Percentiles rank a stretch among this genome's conserved stretches.
phyloP scores from a whole-genome alignment of 139 green algal species.

The Penium margaritaceum region DNA sequence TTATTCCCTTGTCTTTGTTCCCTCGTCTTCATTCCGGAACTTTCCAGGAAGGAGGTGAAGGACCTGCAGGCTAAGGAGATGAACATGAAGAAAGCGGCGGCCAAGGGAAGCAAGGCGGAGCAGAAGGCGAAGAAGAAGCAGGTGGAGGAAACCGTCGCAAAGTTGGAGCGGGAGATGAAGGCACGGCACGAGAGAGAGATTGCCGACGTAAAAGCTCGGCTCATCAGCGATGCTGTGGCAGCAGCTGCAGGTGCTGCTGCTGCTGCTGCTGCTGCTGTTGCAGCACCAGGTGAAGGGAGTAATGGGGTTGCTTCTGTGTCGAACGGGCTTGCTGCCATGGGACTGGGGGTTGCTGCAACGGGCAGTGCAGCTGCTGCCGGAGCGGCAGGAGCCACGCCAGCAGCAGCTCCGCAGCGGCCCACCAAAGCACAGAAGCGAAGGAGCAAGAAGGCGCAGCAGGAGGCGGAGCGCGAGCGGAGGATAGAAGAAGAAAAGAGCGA shows the following conservation, averaged over 20 bases:
- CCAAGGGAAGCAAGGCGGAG: constrained; percentile 34
- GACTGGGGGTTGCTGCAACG: too few species aligned
- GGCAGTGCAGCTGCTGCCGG: too few species aligned
- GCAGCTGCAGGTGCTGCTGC: too few species aligned
- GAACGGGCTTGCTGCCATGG: too few species aligned
- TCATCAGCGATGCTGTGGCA: too few species aligned
- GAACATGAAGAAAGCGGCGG: constrained; percentile 31
- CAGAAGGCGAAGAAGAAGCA: constrained; percentile 40
- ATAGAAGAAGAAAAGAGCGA: constrained; percentile 68
- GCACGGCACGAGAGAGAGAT: constrained; percentile 27
- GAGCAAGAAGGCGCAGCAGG: constrained; percentile 46
- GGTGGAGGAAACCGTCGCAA: constrained; percentile 22
- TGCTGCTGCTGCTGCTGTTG: too few species aligned
- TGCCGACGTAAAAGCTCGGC: too few species aligned
- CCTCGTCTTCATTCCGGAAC: background rate
- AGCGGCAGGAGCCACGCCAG: too few species aligned
- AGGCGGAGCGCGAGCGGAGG: constrained; percentile 68
- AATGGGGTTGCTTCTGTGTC: too few species aligned
- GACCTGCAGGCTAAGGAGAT: constrained; percentile 52
- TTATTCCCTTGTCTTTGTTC: background rate
- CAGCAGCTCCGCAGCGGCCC: too few species aligned
- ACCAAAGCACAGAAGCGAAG: constrained; percentile 65
- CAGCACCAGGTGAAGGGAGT: too few species aligned
- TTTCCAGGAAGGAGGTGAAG: constrained; percentile 35
- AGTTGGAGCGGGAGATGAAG: constrained; percentile 21